Base-by-base conservation (phyloP, 441 rosid genomes). In the Capsella rubella region DNA sequence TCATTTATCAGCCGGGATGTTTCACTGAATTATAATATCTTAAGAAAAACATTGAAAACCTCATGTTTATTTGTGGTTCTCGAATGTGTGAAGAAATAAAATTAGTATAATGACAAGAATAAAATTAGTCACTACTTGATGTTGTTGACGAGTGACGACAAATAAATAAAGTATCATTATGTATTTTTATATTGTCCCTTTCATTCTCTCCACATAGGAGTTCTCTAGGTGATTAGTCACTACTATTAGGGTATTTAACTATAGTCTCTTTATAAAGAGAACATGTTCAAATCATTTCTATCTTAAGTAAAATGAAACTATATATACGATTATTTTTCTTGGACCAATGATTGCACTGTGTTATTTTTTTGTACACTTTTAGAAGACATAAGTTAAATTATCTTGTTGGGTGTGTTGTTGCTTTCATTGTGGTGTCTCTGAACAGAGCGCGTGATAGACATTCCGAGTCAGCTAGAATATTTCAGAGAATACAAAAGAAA, bases 401-500 rank as follows among this genome's bases (percentile, higher is more conserved):
- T 39, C 16, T 3, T 66, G 10, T 43, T 31, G 63, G 7, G 45
- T 49, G 43, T 65, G 10, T 76, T 11, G 56, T 71, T 46, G 54
- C 32, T 59, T 15, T 57, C 55, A 49, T 39, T 72, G 50, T 57
- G 69, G 51, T 46, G 46, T 34, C 8, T 21, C 25, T 21, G 27
- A 18, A 67, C 87, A 93, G 98, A 81, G 76, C 59, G 76, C 59
- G 96, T 88, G 73, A 46, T 91, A 53, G 73, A 61, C 60, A 71
- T 91, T 14, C 74, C 84, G 53, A 66, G 57, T 68, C 97, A 93
- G 66, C 45, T 93, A 69, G 87, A 81, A 61, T 81, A 90, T 70
- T 91, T 93, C 56, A 83, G 66, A 74, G 95, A 91, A 67, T 93
- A 87, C 84, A 91, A 84, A 50, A 81, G 56, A 71, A 86, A 76